A percentile compares a stretch with the other conserved stretches of the same genome.
Evolutionary conservation across 2,329 filamentous ascomycete genomes (phyloP).

Genomic region (Pestalotiopsis sp.): DNA sequence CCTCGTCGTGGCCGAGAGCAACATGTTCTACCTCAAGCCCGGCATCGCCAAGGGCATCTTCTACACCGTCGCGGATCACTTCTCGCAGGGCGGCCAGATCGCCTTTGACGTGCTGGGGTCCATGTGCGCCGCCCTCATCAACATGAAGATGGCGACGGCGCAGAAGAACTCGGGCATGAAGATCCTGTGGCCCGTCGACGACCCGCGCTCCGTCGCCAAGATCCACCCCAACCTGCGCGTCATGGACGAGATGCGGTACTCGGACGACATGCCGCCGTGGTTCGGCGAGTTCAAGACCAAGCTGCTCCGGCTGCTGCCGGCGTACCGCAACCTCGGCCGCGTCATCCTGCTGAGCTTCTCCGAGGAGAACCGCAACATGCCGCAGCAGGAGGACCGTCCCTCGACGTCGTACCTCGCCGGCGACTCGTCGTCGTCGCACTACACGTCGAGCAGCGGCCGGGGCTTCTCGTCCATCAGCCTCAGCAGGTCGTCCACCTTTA

Average conservation of each 20-base stretch:
- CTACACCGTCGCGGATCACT: constrained; percentile 19
- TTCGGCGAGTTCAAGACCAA: constrained; percentile 14
- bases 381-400: background rate
- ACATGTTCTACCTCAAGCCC: constrained; percentile 26
- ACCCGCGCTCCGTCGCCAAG: constrained; percentile 9
- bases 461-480: background rate
- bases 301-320: constrained; percentile 10
- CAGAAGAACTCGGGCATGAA: constrained; percentile 8
- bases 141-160: constrained; percentile 4
- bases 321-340: constrained; percentile 10
- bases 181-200: constrained; percentile 13
- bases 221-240: constrained; percentile 10
- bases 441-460: background rate
- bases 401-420: background rate
- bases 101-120: constrained; percentile 18
- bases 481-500: constrained; percentile 6
- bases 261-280: constrained; percentile 13
- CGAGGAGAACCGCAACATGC: background rate
- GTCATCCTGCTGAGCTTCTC: constrained; percentile 5
- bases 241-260: constrained; percentile 11
- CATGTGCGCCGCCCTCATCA: constrained; percentile 9
- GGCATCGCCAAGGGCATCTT: constrained; percentile 20
- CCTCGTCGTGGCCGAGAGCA: constrained; percentile 29
- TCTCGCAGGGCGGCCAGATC: constrained; percentile 19
- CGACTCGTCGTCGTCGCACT: constrained; percentile 3